Evolutionary conservation across 139 green algal species (phyloP).

Genomic region (Chlamydomonas asymmetrica): DNA sequence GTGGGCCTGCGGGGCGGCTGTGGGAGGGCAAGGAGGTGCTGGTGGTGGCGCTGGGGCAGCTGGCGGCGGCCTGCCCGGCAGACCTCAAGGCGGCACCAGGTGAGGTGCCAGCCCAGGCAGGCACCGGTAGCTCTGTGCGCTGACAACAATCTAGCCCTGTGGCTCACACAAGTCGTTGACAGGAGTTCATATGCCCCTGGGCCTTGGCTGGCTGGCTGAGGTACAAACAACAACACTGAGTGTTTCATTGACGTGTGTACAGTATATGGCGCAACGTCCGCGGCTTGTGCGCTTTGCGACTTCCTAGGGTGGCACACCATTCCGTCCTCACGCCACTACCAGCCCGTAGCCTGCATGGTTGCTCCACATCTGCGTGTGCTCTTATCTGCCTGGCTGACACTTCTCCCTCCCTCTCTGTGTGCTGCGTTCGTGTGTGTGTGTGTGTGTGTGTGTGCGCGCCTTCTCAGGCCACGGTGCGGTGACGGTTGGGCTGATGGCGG

Average conservation of each 20-base stretch:
- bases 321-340: neutral
- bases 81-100: constrained; percentile 11
- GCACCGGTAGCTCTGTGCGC: neutral
- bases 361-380: neutral
- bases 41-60: constrained; percentile 52
- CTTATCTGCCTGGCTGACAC: neutral
- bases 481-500: constrained; percentile 22
- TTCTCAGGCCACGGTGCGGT: neutral
- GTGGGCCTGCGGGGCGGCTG: constrained; percentile 52
- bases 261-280: no score
- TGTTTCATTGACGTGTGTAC: no score
- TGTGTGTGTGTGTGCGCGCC: neutral
- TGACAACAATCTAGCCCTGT: neutral
- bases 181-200: neutral
- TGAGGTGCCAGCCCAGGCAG: neutral
- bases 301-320: neutral
- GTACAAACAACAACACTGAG: no score
- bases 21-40: constrained; percentile 84
- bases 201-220: no score
- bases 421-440: neutral
- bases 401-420: neutral
- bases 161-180: neutral
- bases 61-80: constrained; percentile 38
- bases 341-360: neutral
- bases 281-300: no score